Percentiles rank a stretch among this genome's conserved stretches.
Evolutionary conservation across 805 yeast genomes (phyloP).

Genomic region (Starmerella sirachaensis): DNA sequence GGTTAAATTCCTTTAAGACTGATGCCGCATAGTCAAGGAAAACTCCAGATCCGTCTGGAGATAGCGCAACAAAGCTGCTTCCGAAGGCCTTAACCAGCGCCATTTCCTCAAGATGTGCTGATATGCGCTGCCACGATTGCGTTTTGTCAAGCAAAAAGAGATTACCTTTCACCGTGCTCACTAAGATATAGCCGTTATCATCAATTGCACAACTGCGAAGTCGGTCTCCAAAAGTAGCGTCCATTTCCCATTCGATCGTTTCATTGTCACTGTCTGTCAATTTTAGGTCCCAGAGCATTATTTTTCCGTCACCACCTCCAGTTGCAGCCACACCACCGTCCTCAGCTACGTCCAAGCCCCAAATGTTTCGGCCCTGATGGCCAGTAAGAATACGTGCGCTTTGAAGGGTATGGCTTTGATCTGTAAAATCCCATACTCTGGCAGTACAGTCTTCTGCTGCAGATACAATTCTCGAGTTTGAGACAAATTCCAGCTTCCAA

Average conservation of each 20-base stretch:
- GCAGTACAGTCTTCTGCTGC: conserved; percentile 81
- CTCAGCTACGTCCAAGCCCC: conserved; percentile 44
- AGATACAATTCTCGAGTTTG: conserved; percentile 39
- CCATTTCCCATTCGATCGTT: conserved; percentile 1
- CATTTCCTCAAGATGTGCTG: neutral
- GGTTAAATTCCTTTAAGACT: neutral
- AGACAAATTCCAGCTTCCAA: conserved; percentile 62
- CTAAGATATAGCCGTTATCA: conserved; percentile 1
- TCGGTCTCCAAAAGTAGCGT: conserved; percentile 1
- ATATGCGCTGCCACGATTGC: neutral
- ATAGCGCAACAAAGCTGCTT: conserved; percentile 1
- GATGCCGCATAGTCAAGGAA: neutral
- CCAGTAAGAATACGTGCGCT: conserved; percentile 46
- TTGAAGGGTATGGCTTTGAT: conserved; percentile 25
- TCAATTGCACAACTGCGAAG: conserved; percentile 6
- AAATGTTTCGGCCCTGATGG: conserved; percentile 75
- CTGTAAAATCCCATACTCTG: conserved; percentile 50
- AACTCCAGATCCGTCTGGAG: conserved; percentile 6
- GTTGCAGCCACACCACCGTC: conserved; percentile 52
- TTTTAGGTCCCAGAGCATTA: conserved; percentile 45
- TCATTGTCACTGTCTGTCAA: neutral
- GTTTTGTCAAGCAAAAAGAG: neutral
- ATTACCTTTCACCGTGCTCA: conserved; percentile 1
- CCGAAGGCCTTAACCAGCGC: conserved; percentile 8
- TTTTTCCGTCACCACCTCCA: conserved; percentile 89